phyloP scores from a whole-genome alignment of 176 grass and related monocot genomes.

The Carex parvula region DNA sequence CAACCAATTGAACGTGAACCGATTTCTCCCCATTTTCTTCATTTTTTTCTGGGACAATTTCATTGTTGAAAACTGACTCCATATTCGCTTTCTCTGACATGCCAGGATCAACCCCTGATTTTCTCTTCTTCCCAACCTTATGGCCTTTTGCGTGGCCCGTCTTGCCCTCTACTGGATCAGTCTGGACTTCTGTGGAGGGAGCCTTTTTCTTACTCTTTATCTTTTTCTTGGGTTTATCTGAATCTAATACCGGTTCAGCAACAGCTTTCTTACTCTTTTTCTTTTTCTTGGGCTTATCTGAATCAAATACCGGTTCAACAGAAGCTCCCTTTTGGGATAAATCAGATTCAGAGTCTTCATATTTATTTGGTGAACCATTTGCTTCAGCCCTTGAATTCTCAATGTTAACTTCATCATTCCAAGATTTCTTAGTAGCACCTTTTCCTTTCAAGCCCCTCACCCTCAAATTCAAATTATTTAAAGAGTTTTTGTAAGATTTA shows the following conservation, averaged over 20 bases:
- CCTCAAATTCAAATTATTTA: conserved; percentile 7
- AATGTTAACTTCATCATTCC: conserved; percentile 8
- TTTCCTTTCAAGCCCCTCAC: conserved; percentile 3
- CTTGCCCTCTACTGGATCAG: not conserved
- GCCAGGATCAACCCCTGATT: not conserved
- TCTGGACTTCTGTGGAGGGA: not conserved
- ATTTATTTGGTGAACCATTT: not conserved
- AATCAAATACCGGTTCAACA: not conserved
- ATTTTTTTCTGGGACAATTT: conserved; percentile 30
- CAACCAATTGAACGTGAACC: not conserved
- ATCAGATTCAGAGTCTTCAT: conserved; percentile 27
- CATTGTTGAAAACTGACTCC: conserved; percentile 30
- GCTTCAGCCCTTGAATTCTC: conserved; percentile 11
- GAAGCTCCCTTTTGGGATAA: conserved; percentile 19
- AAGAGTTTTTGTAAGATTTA: not conserved
- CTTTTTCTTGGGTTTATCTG: conserved; percentile 24
- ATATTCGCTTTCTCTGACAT: not conserved
- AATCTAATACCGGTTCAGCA: conserved; percentile 4
- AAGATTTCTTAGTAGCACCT: conserved; percentile 13
- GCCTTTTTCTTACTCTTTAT: conserved; percentile 8
- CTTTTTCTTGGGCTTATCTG: conserved; percentile 23
- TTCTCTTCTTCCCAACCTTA: conserved; percentile 25
- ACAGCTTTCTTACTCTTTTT: conserved; percentile 13
- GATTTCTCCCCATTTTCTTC: conserved; percentile 13
- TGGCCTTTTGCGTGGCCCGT: not conserved